Percentiles rank a stretch among this genome's conserved stretches.
Evolutionary conservation across 768 basidiomycete genomes (phyloP).

Genomic region (Leccinum obscurum): DNA sequence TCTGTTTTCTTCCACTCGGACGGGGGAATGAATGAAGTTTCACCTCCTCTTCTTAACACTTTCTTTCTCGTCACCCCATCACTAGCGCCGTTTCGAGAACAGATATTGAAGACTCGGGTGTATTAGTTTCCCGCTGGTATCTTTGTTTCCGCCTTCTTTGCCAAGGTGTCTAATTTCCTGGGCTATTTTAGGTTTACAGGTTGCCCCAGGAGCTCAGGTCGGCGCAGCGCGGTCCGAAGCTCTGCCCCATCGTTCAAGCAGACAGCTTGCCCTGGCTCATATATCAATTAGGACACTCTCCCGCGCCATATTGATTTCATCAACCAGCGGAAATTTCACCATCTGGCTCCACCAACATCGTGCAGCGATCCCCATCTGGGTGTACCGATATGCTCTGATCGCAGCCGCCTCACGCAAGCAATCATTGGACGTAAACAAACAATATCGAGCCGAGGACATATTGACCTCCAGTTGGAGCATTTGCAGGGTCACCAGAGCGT

Average conservation of each 20-base stretch:
- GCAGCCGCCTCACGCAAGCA: not conserved
- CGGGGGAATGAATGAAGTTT: not conserved
- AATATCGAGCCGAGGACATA: not conserved
- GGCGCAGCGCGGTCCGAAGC: not conserved
- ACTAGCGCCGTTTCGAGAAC: not conserved
- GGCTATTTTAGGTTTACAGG: not conserved
- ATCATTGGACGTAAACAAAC: not conserved
- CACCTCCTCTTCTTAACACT: not conserved
- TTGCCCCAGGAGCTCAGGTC: not conserved
- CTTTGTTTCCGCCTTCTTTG: not conserved
- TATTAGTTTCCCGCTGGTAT: not conserved
- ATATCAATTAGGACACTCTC: too few relatives aligned
- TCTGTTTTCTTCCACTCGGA: not conserved
- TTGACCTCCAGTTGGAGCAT: not conserved
- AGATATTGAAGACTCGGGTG: too few relatives aligned
- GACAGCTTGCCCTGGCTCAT: not conserved
- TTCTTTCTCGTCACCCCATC: not conserved
- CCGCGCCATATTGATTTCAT: not conserved
- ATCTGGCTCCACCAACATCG: not conserved
- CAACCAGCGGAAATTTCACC: not conserved
- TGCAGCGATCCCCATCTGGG: not conserved
- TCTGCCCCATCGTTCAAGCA: not conserved
- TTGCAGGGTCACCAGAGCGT: not conserved
- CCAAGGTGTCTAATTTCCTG: not conserved
- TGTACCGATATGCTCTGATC: not conserved